These are phyloP conservation scores for Moniliella sp. DNA, from an alignment of 1,284 basidiomycete species.

Conservation along the genomic window DNA sequence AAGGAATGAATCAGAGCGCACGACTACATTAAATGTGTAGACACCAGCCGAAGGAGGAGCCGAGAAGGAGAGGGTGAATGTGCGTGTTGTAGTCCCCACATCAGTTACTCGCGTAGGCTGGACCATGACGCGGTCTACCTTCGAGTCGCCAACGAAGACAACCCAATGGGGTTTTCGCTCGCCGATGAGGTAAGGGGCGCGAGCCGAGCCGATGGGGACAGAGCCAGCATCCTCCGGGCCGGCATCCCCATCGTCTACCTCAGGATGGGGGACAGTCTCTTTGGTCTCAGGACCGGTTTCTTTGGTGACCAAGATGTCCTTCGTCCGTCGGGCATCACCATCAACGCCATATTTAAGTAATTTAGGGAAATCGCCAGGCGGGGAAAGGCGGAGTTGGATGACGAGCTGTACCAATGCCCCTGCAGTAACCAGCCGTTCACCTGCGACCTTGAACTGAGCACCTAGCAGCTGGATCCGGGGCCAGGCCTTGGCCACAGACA, in stretches of 20 bases:
- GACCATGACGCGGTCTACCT: constrained; percentile 68
- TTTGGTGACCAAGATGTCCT: constrained; percentile 7
- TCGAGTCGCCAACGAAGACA: constrained; percentile 60
- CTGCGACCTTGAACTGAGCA: constrained; percentile 71
- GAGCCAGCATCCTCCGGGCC: constrained; percentile 34
- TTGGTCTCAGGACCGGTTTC: constrained; percentile 12
- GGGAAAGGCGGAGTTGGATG: constrained; percentile 54
- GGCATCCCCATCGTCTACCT: no score
- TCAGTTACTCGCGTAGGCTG: constrained; percentile 57
- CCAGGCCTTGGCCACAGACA: constrained; percentile 52
- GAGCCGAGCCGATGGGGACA: constrained; percentile 45
- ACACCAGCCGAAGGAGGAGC: constrained; percentile 63
- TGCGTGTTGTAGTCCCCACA: constrained; percentile 46
- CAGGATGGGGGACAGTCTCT: no score
- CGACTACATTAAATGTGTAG: constrained; percentile 69
- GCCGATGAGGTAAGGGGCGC: constrained; percentile 73
- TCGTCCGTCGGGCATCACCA: no score
- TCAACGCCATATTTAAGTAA: constrained; percentile 14
- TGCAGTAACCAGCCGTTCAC: constrained; percentile 67
- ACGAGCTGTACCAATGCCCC: constrained; percentile 70
- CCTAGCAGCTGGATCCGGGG: constrained; percentile 61
- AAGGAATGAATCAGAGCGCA: constrained; percentile 66
- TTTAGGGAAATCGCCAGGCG: constrained; percentile 35
- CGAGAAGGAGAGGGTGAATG: constrained; percentile 80
- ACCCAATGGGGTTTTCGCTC: constrained; percentile 35